Evolutionary conservation across 2,329 filamentous ascomycete genomes (phyloP), one percentile per base, ranked within the genome.

Genomic region (Nigrospora oryzae): DNA sequence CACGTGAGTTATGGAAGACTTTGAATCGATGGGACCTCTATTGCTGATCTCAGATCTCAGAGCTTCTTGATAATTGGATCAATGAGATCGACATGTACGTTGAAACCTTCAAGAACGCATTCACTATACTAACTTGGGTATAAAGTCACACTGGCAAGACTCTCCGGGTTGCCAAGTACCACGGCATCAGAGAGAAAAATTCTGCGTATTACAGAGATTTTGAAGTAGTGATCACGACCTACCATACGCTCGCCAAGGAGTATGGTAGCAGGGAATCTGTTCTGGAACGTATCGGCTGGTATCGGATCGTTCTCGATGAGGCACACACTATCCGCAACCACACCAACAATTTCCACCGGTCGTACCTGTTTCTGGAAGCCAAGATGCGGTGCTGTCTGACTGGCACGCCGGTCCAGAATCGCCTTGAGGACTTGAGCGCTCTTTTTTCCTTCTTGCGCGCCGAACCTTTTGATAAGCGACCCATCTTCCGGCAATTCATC

Each of bases 331-430:
- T 11, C n/a, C 16, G 15, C 11, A 2, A 37, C 5, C 3, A 12
- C 8, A 2, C 36, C 7, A 32, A 10, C 5, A 6, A 11, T 4
- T 30, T 30, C 7, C 14, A n/a, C 16, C 16, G 11, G 4, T 32
- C 38, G 15, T 2, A 5, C 39, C 6, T 23, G 6, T 23, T 23
- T 6, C 19, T 23, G 19, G 19, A 23, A 6, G 19, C 19, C 4
- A 23, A 23, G 19, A 23, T 23, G 19, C 19, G 42, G 23, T 44
- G 42, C 35, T 44, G 42, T 11, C 36, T 44, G 3, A 38, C 42
- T 5, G 42, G 42, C 6, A 44, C 42, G 12, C 42, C 42, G 3
- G 39, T 44, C 23, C 42, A 44, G 35, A 44, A 44, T 28, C 38
- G 23, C 3, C 28, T 44, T 14, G 42, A 44, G 7, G 42, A 44